Percentiles rank a stretch among this genome's conserved stretches.
These are phyloP conservation scores for Citrus medica DNA, from an alignment of 345 rosid genomes.

Conservation along the genomic window DNA sequence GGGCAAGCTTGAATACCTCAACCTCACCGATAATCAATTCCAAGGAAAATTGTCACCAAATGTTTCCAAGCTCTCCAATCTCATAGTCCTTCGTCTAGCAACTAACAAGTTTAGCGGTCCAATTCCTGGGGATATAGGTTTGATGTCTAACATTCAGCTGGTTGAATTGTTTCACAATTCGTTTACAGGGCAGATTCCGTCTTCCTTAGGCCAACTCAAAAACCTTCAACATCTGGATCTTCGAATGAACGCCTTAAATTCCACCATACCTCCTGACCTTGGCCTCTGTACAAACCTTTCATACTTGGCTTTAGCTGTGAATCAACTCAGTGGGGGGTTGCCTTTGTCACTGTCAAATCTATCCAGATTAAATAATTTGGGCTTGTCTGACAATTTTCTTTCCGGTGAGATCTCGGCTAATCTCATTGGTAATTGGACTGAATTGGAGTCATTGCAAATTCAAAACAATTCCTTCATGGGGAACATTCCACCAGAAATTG, in stretches of 20 bases:
- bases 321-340: constrained; percentile 45
- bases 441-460: constrained; percentile 44
- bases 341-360: constrained; percentile 53
- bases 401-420: constrained; percentile 44
- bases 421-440: constrained; percentile 45
- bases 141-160: constrained; percentile 32
- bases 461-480: constrained; percentile 48
- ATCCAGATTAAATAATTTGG: constrained; percentile 23
- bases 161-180: constrained; percentile 40
- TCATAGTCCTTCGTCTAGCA: background rate
- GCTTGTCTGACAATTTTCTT: constrained; percentile 36
- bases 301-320: constrained; percentile 48
- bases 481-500: constrained; percentile 46
- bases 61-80: constrained; percentile 48
- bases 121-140: constrained; percentile 43
- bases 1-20: constrained; percentile 37
- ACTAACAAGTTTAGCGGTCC: constrained; percentile 28
- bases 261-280: constrained; percentile 51
- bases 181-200: constrained; percentile 45
- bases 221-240: constrained; percentile 41
- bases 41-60: constrained; percentile 18
- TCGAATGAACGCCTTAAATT: constrained; percentile 35
- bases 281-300: constrained; percentile 50
- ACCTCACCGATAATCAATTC: constrained; percentile 38
- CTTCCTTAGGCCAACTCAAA: constrained; percentile 48